Conservation (phyloP, 164 flowering plant species). For the Vitis rupestris region DNA sequence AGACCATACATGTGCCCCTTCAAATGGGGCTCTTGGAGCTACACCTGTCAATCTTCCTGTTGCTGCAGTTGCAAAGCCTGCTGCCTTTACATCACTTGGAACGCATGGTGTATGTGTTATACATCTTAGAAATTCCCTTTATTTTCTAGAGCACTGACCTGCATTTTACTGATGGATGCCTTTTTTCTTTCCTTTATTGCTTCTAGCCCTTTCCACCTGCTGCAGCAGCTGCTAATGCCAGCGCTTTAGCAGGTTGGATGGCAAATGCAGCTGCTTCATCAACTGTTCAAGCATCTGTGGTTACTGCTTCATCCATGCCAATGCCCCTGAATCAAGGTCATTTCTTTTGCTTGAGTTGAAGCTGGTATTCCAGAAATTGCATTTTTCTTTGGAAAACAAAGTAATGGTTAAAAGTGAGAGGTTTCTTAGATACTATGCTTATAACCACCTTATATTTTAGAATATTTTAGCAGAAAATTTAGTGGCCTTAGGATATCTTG, state of each 20-base stretch:
- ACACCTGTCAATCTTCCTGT: constrained; percentile 72
- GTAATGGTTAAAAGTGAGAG: background rate
- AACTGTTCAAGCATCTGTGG: constrained; percentile 82
- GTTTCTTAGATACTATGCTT: background rate
- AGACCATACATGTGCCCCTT: constrained; percentile 77
- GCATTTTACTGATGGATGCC: background rate
- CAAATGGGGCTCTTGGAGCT: constrained; percentile 78
- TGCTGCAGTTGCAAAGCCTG: constrained; percentile 68
- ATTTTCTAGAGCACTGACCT: background rate
- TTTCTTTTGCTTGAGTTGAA: background rate
- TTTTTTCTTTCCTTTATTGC: constrained; percentile 4
- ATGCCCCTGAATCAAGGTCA: constrained; percentile 74
- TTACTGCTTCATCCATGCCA: constrained; percentile 71
- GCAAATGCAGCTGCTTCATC: constrained; percentile 81
- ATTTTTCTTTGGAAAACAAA: background rate
- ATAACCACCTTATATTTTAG: background rate
- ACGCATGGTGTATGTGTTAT: constrained; percentile 66
- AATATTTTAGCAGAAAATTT: background rate
- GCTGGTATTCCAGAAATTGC: background rate
- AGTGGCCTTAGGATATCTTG: background rate
- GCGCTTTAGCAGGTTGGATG: constrained; percentile 91
- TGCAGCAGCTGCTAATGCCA: constrained; percentile 54
- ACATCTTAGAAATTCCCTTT: constrained; percentile 1
- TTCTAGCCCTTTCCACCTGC: constrained; percentile 70
- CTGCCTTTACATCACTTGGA: constrained; percentile 62